Evolutionary conservation across 1,284 basidiomycete genomes (phyloP), one percentile per base, ranked within the genome.

Genomic region (Malassezia dermatis): DNA sequence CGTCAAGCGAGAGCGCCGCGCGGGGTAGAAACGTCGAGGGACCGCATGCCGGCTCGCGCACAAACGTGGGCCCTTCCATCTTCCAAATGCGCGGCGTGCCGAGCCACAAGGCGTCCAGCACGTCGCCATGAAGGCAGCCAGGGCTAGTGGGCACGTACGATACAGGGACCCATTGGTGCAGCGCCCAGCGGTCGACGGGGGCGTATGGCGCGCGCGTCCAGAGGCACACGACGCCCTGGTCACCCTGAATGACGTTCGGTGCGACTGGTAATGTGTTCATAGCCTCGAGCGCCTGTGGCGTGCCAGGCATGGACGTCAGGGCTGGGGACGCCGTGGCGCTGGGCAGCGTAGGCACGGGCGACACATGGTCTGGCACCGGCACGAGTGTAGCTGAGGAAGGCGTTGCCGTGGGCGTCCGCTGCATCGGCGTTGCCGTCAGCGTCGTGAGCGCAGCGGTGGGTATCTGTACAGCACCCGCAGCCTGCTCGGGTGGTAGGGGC

Each of bases 151-250:
- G 12, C 28, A 12, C 44, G 12, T 27, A 32, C 44, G 45, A 21
- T 17, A 49, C 53, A 5, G 53, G 41, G 8, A 54, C 8, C 31
- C 32, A 37, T 23, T 54, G 53, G 13, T 37, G 28, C 23, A 54
- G 32, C 12, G 40, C 24, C 46, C 46, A 54, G 17, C 17, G 23
- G 26, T 28, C 42, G 2, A 37, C 12, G 12, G 50, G 40, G 8
- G 23, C 37, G 11, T 30, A 17, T 0, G 35, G 19, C 13, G 45
- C 15, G 7, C 51, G 45, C 5, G 51, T 53, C 51, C 51, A 53
- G n/a, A 53, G 19, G 35, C 51, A 53, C 15, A 53, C 11, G 19
- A 53, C 45, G 30, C 51, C 51, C 15, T 53, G 51, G 12, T 53
- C 39, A 11, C 37, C 15, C 17, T 35, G 27, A 12, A 35, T 8